phyloP scores from a whole-genome alignment of 495 filamentous ascomycete genomes.

The Penicillium ucsense region DNA sequence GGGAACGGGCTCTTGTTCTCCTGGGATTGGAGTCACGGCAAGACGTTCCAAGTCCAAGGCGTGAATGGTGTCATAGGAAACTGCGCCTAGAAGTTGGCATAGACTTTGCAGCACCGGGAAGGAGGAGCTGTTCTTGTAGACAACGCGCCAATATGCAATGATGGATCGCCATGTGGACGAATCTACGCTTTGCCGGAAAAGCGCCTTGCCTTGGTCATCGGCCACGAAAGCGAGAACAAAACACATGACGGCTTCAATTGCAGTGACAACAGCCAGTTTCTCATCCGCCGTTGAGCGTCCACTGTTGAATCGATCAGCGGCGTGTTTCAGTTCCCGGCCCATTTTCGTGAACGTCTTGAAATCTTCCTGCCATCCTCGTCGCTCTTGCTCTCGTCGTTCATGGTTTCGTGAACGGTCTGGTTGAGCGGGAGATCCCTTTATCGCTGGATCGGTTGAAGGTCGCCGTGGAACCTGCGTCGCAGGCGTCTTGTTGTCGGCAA shows the following conservation, averaged over 20 bases:
- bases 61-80: slow-evolving; percentile 38
- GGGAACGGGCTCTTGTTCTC: slow-evolving; percentile 29
- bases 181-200: slow-evolving; percentile 28
- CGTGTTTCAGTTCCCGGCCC: slow-evolving; percentile 42
- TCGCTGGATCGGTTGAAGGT: slow-evolving; percentile 17
- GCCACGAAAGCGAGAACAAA: slow-evolving; percentile 42
- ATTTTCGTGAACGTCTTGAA: slow-evolving; percentile 30
- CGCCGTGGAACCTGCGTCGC: slow-evolving; percentile 17
- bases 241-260: slow-evolving; percentile 39
- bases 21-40: slow-evolving; percentile 27
- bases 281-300: slow-evolving; percentile 21
- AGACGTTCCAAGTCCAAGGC: slow-evolving; percentile 38
- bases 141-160: slow-evolving; percentile 37
- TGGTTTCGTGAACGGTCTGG: slow-evolving; percentile 21
- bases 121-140: slow-evolving; percentile 26
- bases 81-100: slow-evolving; percentile 36
- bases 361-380: slow-evolving; percentile 36
- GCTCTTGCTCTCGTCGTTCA: slow-evolving; percentile 30
- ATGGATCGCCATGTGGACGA: slow-evolving; percentile 40
- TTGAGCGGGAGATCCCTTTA: slow-evolving; percentile 23
- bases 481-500: slow-evolving; percentile 23
- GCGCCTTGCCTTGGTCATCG: slow-evolving; percentile 29
- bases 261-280: slow-evolving; percentile 35
- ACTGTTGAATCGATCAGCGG: slow-evolving; percentile 31
- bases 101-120: slow-evolving; percentile 34